Evolutionary conservation across 2,329 filamentous ascomycete genomes (phyloP), one percentile per base, ranked within the genome.

Genomic region (Dactylellina parvicollis): DNA sequence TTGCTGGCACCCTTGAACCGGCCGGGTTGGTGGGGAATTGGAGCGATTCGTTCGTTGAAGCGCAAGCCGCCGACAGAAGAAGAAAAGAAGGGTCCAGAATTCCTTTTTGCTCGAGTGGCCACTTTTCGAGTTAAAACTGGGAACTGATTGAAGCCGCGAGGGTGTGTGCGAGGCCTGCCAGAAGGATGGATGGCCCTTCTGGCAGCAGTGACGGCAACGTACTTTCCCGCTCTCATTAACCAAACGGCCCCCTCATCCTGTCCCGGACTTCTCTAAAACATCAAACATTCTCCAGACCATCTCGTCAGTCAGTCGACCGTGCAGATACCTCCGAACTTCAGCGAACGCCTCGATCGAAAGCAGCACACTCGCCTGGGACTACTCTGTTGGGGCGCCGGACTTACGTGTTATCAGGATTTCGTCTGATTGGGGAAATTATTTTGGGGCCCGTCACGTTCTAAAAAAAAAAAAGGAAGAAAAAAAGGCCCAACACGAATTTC

Each of bases 21-120:
- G 49, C 66, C 67, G 47, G 67, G 67, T 54, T 64, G 67, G 59
- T 72, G 67, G 67, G 57, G 66, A 59, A 72, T 61, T 59, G 32
- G 57, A 72, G 67, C 67, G 67, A 65, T 72, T 72, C 67, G 67
- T 72, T 72, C 50, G 40, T 54, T 72, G 59, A 71, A 57, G 67
- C 67, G 67, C 67, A 64, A 57, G 57, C 67, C 57, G 67, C 67
- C 67, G 67, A 64, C 59, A 54, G 67, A 62, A 72, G 61, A 72
- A 72, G 67, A 72, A 72, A 72, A 59, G 57, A 72, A 67, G 44
- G 44, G 32, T 20, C 16, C 20, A 14, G 18, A 57, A 4, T n/a
- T n/a, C n/a, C n/a, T n/a, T n/a, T n/a, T n/a, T n/a, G n/a, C n/a
- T n/a, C n/a, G n/a, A n/a, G n/a, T n/a, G n/a, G n/a, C n/a, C n/a